phyloP scores from a whole-genome alignment of 176 grass and related monocot species.

The Triticum aestivum region IWGSC_CS_RefSeq_v2.1 NC_057803.1:591650578-591651077 shows the following conservation, averaged over 20 bases:
- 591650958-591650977: conserved; percentile 35
- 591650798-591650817: background rate
- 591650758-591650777: no score
- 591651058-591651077: conserved; percentile 37
- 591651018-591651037: conserved; percentile 34
- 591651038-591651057: conserved; percentile 32
- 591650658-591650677: conserved; percentile 48
- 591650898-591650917: conserved; percentile 43
- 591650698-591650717: conserved; percentile 67
- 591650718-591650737: conserved; percentile 45
- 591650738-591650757: conserved; percentile 17
- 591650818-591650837: background rate
- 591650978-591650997: conserved; percentile 38
- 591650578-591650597: background rate
- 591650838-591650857: conserved; percentile 9
- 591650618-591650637: conserved; percentile 40
- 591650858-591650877: conserved; percentile 50
- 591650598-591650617: background rate
- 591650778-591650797: no score
- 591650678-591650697: conserved; percentile 39
- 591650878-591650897: conserved; percentile 35
- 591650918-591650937: conserved; percentile 36
- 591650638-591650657: conserved; percentile 41
- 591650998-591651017: background rate
- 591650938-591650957: conserved; percentile 48